Evolutionary conservation across 305 asterid species (phyloP).

Genomic region (Rubia balearica): DNA sequence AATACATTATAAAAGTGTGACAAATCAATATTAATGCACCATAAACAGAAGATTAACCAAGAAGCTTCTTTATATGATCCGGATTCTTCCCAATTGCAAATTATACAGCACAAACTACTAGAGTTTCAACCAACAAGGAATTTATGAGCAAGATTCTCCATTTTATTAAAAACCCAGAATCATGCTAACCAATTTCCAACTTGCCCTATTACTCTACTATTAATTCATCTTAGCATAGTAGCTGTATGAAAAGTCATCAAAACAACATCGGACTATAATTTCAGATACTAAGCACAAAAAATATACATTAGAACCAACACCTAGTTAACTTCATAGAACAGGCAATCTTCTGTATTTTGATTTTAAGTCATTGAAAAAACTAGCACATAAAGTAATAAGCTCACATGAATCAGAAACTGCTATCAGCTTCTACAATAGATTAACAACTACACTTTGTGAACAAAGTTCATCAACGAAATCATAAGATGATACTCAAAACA

Average conservation of each 20-base stretch:
- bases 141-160: background rate
- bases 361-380: too few species aligned
- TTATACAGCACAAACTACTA: background rate
- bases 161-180: background rate
- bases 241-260: too few species aligned
- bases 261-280: too few species aligned
- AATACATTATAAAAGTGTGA: background rate
- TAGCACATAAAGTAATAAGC: background rate
- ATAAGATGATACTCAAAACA: background rate
- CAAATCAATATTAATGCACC: background rate
- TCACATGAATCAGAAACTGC: too few species aligned
- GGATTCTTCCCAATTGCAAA: background rate
- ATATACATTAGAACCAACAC: too few species aligned
- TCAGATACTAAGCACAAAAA: too few species aligned
- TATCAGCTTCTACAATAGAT: too few species aligned
- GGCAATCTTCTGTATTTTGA: too few species aligned
- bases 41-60: background rate
- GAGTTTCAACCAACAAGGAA: background rate
- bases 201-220: background rate
- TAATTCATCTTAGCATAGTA: too few species aligned
- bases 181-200: background rate
- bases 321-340: too few species aligned
- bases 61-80: background rate
- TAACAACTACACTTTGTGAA: too few species aligned
- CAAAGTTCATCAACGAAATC: background rate